Conservation (phyloP, 371 early-diverging fungal genomes). For the Mortierella sp. region DNA sequence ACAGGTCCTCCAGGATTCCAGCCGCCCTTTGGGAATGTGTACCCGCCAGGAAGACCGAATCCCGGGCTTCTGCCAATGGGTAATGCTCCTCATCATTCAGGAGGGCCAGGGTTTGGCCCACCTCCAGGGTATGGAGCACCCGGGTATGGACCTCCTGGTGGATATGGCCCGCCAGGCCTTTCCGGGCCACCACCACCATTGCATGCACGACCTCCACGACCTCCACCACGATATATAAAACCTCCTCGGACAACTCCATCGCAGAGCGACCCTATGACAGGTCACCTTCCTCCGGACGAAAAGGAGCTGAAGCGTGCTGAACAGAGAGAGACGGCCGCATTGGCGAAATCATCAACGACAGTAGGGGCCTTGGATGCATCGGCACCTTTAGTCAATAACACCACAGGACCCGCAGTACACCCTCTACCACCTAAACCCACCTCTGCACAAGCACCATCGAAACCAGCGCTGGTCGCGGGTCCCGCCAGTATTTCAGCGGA, state of each 20-base stretch:
- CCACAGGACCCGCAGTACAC: conserved; percentile 12
- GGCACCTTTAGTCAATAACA: no score
- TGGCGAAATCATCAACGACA: background rate
- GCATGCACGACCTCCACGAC: conserved; percentile 21
- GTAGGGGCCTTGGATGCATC: background rate
- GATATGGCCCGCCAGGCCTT: conserved; percentile 20
- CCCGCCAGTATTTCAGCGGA: conserved; percentile 69
- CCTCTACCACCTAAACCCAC: conserved; percentile 43
- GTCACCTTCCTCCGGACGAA: conserved; percentile 43
- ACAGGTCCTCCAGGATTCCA: conserved; percentile 26
- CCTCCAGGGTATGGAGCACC: conserved; percentile 26
- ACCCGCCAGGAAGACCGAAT: conserved; percentile 30
- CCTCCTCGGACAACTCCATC: conserved; percentile 37
- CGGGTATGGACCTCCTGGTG: conserved; percentile 22
- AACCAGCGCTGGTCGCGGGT: conserved; percentile 27
- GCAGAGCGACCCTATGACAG: conserved; percentile 52
- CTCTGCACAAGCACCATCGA: conserved; percentile 5
- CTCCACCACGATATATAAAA: conserved; percentile 32
- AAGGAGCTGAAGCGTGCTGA: conserved; percentile 28
- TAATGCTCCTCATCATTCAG: conserved; percentile 11
- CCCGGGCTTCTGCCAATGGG: conserved; percentile 30
- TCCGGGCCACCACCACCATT: conserved; percentile 14
- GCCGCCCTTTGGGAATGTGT: conserved; percentile 26
- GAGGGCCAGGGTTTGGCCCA: conserved; percentile 21
- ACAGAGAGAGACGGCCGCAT: conserved; percentile 11